Conservation (phyloP, 106 monocot genomes). For the Dactylorhiza incarnata region DNA sequence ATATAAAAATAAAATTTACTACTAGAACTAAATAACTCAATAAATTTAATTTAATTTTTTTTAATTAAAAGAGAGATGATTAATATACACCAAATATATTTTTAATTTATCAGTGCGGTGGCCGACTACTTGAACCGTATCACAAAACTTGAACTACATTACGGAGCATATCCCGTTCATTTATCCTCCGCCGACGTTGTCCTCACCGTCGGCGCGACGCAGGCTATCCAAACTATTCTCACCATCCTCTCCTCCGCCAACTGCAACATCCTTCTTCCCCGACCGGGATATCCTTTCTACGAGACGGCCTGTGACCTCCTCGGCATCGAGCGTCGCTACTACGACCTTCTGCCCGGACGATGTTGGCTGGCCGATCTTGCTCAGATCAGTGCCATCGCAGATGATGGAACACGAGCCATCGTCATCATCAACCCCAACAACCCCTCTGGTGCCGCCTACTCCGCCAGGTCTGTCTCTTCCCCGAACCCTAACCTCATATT, state of each 20-base stretch:
- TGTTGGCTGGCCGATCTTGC: neutral
- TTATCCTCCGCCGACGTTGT: constrained; percentile 48
- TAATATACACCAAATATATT: no score
- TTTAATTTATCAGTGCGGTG: neutral
- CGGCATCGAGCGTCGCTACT: constrained; percentile 69
- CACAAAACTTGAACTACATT: neutral
- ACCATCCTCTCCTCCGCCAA: constrained; percentile 47
- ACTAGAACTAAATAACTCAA: no score
- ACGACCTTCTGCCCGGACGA: constrained; percentile 48
- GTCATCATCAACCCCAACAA: no score
- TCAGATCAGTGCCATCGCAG: no score
- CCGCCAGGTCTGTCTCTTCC: no score
- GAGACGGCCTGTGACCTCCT: constrained; percentile 54
- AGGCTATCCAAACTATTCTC: constrained; percentile 51
- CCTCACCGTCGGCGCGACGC: constrained; percentile 71
- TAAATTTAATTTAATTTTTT: neutral
- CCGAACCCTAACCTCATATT: no score
- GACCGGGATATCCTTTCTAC: constrained; percentile 83
- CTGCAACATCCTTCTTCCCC: constrained; percentile 70
- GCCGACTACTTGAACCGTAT: constrained; percentile 28
- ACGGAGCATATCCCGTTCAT: neutral
- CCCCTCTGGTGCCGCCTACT: no score
- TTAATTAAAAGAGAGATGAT: no score
- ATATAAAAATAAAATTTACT: no score
- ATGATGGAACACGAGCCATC: no score